Conservation (phyloP, 345 rosid species). For the Xanthoceras sorbifolium region DNA sequence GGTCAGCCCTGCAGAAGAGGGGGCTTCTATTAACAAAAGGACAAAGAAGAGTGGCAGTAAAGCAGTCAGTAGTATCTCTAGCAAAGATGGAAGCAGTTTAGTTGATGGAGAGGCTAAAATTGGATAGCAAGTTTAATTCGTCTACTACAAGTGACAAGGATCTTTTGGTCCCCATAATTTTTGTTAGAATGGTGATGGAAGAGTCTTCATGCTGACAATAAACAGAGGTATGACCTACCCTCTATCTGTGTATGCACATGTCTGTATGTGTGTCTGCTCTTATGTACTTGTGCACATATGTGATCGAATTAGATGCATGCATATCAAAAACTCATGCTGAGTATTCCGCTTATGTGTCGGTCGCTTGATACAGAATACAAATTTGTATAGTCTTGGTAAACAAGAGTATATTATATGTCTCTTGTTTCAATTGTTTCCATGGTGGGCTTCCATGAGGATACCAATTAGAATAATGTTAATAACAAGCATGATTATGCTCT, state of each 20-base stretch:
- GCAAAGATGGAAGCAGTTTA: conserved; percentile 46
- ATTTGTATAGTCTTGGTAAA: not conserved
- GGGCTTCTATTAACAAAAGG: conserved; percentile 27
- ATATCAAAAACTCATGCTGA: not conserved
- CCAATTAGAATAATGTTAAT: not conserved
- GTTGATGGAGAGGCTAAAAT: conserved; percentile 69
- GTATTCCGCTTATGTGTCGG: not conserved
- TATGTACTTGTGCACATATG: too few species aligned
- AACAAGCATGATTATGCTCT: not conserved
- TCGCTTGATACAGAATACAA: not conserved
- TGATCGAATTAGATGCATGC: not conserved
- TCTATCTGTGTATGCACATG: not conserved
- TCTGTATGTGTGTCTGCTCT: not conserved
- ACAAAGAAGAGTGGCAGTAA: conserved; percentile 40
- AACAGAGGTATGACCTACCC: conserved; percentile 25
- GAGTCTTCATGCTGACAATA: conserved; percentile 17
- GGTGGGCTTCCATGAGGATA: not conserved
- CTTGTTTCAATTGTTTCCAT: not conserved
- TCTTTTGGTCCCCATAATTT: conserved; percentile 11
- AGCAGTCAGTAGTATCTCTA: conserved; percentile 35
- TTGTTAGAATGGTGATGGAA: conserved; percentile 23
- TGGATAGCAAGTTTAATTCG: conserved; percentile 33
- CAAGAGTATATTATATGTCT: not conserved
- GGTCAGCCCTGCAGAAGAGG: conserved; percentile 48
- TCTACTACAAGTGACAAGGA: conserved; percentile 19